These are phyloP conservation scores for Neopestalotiopsis sp. DNA, from an alignment of 2,329 filamentous ascomycete genomes.

Conservation along the genomic window DNA sequence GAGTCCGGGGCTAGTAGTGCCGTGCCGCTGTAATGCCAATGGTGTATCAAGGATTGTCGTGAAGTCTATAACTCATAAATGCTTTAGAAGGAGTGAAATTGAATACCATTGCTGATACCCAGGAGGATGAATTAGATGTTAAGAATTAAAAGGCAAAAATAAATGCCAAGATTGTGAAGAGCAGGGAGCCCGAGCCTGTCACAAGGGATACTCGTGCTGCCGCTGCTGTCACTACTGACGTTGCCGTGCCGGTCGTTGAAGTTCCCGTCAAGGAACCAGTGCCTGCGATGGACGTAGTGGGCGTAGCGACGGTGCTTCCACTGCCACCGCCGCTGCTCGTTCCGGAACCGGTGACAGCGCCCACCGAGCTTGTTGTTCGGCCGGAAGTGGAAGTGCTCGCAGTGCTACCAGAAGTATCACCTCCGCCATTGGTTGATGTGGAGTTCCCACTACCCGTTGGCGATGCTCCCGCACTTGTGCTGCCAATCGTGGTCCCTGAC, in stretches of 20 bases:
- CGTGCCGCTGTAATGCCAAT: constrained; percentile 1
- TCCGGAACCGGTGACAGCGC: constrained; percentile 6
- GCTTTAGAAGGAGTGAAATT: constrained; percentile 13
- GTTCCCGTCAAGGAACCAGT: not conserved
- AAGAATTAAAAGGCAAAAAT: constrained; percentile 30
- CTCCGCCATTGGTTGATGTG: not conserved
- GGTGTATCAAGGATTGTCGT: constrained; percentile 20
- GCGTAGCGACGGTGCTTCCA: constrained; percentile 15
- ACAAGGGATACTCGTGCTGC: constrained; percentile 3
- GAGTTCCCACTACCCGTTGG: constrained; percentile 2
- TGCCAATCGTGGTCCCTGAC: not conserved
- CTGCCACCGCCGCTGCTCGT: not conserved
- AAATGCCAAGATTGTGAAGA: constrained; percentile 30
- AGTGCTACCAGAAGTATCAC: not conserved
- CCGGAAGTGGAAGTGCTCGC: not conserved
- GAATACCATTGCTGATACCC: constrained; percentile 13
- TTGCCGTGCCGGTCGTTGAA: constrained; percentile 17
- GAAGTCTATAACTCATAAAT: constrained; percentile 19
- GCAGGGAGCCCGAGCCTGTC: constrained; percentile 20
- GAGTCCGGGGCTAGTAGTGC: constrained; percentile 15
- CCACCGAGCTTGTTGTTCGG: not conserved
- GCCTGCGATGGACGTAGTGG: constrained; percentile 10
- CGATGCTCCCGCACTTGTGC: constrained; percentile 14
- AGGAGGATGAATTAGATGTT: constrained; percentile 23
- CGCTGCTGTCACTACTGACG: constrained; percentile 21